Base-by-base conservation (phyloP, 108 stramenopile species). In the Hondaea fermentalgiana region DNA sequence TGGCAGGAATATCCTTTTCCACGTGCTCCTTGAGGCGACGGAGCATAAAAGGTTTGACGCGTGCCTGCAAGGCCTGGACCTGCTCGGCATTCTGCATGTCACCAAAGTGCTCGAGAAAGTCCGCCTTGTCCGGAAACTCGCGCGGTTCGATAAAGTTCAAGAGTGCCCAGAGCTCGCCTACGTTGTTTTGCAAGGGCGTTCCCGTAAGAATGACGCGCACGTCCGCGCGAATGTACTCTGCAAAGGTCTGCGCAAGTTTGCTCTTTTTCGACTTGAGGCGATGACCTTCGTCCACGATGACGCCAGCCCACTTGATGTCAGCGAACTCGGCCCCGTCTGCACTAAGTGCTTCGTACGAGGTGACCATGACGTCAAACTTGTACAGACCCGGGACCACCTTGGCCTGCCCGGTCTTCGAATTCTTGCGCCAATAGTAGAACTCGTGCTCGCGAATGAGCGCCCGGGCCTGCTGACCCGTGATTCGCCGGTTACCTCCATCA, bases 201-300 rank as follows among this genome's bases (percentile, higher is more conserved):
- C 98, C 99, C 4, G 99, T 98, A 49, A 98, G 93, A 29, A 98
- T 96, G 8, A 99, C 89, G 55, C 93, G 95, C 88, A 93, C 94
- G 35, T 94, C 90, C 90, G 96, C 96, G n/a, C 83, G 57, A 72
- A 97, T 95, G 96, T 16, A 88, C 55, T 97, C 95, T 10, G 96
- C 92, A 69, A 98, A 90, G 58, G 95, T 96, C 69, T 92, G 87
- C 17, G 97, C 96, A 49, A 98, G 93, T 91, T 98, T 97, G 35
- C 96, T 96, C 72, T 91, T 87, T 71, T 89, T 88, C 21, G 90
- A 90, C 44, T 99, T 99, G 76, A 99, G 92, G 19, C 97, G 93
- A 90, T 99, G 99, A 4, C 97, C 98, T 91, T 99, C 98, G 90
- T 99, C 98, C n/a, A 99, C 97, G 5, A 99, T 94, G 53, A 98